A percentile compares a stretch with the other conserved stretches of the same genome.
Conservation (phyloP, 169 alveolate species). For the Plasmodium falciparum region DNA sequence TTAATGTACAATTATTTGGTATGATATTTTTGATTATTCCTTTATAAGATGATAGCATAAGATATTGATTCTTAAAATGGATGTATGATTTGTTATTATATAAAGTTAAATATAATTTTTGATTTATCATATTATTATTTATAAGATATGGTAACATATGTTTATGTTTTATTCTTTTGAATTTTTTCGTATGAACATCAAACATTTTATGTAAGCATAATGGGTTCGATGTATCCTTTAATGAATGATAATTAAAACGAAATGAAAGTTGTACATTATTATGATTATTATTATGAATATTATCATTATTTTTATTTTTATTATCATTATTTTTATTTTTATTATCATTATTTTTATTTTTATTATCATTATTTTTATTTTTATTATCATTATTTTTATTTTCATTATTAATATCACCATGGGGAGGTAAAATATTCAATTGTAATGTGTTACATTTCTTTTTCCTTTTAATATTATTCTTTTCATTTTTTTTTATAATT, state of each 20-base stretch:
- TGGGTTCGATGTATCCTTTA: no score
- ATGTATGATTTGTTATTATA: conserved; percentile 2
- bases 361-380: not conserved
- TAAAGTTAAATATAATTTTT: conserved; percentile 30
- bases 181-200: conserved; percentile 1
- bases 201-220: not conserved
- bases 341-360: no score
- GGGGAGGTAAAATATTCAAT: no score
- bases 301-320: not conserved
- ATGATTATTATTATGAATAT: not conserved
- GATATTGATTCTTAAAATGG: not conserved
- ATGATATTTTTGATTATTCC: conserved; percentile 27
- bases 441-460: not conserved
- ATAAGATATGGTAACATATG: conserved; percentile 8
- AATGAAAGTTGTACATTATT: not conserved
- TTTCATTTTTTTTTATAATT: not conserved
- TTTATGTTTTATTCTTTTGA: not conserved
- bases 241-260: not conserved
- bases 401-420: not conserved
- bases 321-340: not conserved
- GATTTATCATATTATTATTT: conserved; percentile 10
- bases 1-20: conserved; percentile 41
- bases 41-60: conserved; percentile 20
- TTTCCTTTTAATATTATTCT: not conserved
- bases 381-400: not conserved